These are phyloP conservation scores for Agaricales sp. DNA, from an alignment of 1,284 basidiomycete species.

Conservation along the genomic window DNA sequence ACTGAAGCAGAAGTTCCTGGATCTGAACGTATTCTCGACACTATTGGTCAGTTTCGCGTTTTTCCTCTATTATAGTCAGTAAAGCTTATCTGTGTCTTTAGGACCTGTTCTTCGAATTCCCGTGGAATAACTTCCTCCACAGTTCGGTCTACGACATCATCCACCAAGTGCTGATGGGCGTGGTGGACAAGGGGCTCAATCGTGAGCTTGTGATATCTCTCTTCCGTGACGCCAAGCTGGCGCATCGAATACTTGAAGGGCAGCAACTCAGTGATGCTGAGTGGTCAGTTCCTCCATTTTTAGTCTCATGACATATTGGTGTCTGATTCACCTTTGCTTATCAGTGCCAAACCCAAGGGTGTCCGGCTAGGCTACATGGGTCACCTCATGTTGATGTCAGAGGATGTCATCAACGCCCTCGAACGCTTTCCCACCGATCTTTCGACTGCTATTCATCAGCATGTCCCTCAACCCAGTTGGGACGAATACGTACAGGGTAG, in stretches of 20 bases:
- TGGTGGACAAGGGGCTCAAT: conserved; percentile 68
- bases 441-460: conserved; percentile 48
- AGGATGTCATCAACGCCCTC: conserved; percentile 79
- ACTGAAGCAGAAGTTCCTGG: conserved; percentile 69
- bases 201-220: conserved; percentile 73
- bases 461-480: conserved; percentile 77
- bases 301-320: conserved; percentile 6
- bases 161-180: conserved; percentile 90
- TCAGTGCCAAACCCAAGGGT: conserved; percentile 53
- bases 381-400: conserved; percentile 88
- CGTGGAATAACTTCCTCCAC: conserved; percentile 98
- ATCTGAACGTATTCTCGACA: conserved; percentile 61
- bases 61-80: conserved; percentile 2
- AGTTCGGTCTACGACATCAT: conserved; percentile 95
- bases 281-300: conserved; percentile 33
- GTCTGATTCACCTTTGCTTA: conserved; percentile 8
- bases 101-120: conserved; percentile 93
- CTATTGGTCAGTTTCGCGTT: conserved; percentile 51
- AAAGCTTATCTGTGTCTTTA: conserved; percentile 18
- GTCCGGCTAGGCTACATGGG: conserved; percentile 94
- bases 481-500: conserved; percentile 77
- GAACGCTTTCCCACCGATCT: conserved; percentile 82
- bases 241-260: conserved; percentile 78
- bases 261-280: conserved; percentile 70
- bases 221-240: conserved; percentile 71